phyloP scores from a whole-genome alignment of 305 asterid species.

The Solanum hybrid region DNA sequence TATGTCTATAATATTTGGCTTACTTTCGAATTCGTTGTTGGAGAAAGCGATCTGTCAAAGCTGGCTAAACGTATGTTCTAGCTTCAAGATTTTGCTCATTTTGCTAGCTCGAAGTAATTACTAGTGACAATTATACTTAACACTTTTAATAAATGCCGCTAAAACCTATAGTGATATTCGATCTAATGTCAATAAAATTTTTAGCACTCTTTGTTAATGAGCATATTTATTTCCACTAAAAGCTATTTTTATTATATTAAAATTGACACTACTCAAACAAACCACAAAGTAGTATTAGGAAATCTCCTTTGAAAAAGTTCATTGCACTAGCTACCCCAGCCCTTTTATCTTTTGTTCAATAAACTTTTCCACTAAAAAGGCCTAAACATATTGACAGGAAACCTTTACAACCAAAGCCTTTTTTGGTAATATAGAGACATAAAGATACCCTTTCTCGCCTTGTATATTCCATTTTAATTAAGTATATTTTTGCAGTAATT shows the following conservation, averaged over 20 bases:
- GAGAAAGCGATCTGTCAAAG: not conserved
- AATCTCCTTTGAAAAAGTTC: not conserved
- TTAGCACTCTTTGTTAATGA: not conserved
- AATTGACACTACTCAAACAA: not conserved
- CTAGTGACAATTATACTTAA: not conserved
- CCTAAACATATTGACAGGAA: not conserved
- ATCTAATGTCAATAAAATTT: not conserved
- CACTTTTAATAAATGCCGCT: not conserved
- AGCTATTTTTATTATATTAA: not conserved
- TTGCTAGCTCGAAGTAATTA: not conserved
- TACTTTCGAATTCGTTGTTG: not conserved
- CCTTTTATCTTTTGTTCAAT: not conserved
- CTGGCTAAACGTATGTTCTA: not conserved
- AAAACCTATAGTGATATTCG: too few species aligned
- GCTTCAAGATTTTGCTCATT: not conserved
- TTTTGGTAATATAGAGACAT: not conserved
- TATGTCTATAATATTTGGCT: not conserved
- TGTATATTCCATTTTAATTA: not conserved
- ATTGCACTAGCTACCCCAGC: not conserved
- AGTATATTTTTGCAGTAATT: not conserved
- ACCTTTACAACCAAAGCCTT: not conserved
- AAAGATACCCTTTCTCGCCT: not conserved
- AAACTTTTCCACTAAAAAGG: not conserved
- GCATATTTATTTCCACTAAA: not conserved
- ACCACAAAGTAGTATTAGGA: not conserved